Evolutionary conservation across 176 grass and related monocot species (phyloP), one percentile per base, ranked within the genome.

Genomic region (Elymus sibiricus): DNA sequence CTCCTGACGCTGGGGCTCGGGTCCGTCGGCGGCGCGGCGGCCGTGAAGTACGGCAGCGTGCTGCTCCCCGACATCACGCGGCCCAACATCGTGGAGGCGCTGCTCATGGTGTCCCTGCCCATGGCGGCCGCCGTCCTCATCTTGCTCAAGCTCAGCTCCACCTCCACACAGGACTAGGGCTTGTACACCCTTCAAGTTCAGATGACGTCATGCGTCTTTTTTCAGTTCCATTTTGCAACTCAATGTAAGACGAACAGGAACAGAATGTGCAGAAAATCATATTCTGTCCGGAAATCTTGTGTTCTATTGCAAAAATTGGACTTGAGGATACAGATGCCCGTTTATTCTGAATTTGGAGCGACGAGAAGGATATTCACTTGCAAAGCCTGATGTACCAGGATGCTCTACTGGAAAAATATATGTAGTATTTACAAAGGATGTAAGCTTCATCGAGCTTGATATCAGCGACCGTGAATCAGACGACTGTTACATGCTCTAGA

Each of bases 1-100:
- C 83, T 98, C 0, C 86, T 76, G 88, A 98, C 91, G 82, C 27
- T 95, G 71, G 81, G 88, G 32, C 78, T 91, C 70, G 93, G 96
- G 35, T 94, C 96, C 15, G 21, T 98, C 22, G 90, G 86, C 35
- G 92, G 96, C 32, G 91, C 91, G 0, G 91, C 93, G 24, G 91
- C 88, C 16, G 47, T 95, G 3, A 98, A 98, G 73, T 98, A 98
- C 64, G 93, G 95, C 31, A 98, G 91, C 83, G 59, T 92, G 44
- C 72, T 95, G 86, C 85, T 98, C 25, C 95, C 95, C 42, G 88
- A 89, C 43, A 87, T 95, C 82, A 94, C 93, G 31, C 87, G 86
- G 77, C 93, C 96, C 2, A 92, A 95, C 78, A 88, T 98, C 40
- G 40, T 89, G 15, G 80, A 92, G 82, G 96, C 90, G 70, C 88